Conservation (phyloP, 1,284 basidiomycete genomes). For the Boletus mariae region DNA sequence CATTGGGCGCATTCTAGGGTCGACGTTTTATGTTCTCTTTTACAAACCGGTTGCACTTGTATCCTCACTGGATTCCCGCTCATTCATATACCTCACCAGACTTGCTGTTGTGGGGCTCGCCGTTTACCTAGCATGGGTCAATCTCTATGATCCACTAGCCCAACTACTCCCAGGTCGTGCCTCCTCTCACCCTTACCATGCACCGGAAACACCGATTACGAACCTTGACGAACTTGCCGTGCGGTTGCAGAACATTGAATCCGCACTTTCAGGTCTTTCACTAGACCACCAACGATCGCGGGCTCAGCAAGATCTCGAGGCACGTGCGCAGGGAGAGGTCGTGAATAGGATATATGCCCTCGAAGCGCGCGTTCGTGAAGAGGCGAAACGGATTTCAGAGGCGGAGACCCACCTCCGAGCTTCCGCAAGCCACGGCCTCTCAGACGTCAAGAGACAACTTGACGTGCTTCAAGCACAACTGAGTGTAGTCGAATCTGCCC, state of each 20-base stretch:
- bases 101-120: constrained; percentile 36
- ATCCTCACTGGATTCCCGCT: constrained; percentile 29
- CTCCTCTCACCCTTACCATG: constrained; percentile 32
- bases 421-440: constrained; percentile 44
- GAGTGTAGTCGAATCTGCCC: constrained; percentile 44
- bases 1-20: constrained; percentile 46
- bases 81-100: constrained; percentile 36
- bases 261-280: constrained; percentile 53
- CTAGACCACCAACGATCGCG: constrained; percentile 50
- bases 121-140: constrained; percentile 42
- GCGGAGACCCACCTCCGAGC: constrained; percentile 50
- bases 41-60: constrained; percentile 44
- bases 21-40: constrained; percentile 37
- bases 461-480: constrained; percentile 50
- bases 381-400: constrained; percentile 48
- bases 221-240: constrained; percentile 67
- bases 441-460: constrained; percentile 53
- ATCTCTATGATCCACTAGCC: constrained; percentile 36
- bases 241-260: constrained; percentile 66
- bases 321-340: constrained; percentile 48
- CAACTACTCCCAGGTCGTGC: constrained; percentile 23
- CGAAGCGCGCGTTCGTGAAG: constrained; percentile 55
- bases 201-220: constrained; percentile 59
- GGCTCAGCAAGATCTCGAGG: constrained; percentile 48
- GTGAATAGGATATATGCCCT: constrained; percentile 49